A percentile compares a stretch with the other conserved stretches of the same genome.
phyloP scores from a whole-genome alignment of 2,329 filamentous ascomycete species.

The Nothophaeocryptopus gaeumannii region DNA sequence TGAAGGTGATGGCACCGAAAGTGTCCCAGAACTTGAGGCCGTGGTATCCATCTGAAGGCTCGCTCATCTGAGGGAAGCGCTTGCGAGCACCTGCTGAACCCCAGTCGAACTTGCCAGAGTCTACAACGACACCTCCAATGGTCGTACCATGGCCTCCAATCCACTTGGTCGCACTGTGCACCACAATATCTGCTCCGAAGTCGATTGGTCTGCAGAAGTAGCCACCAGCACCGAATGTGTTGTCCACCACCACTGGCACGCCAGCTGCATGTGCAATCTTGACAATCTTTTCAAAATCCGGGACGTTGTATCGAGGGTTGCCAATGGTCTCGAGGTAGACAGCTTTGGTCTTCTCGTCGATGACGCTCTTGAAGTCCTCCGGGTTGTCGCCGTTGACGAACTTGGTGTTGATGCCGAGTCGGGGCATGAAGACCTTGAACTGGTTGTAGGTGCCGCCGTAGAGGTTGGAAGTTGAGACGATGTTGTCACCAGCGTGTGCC shows the following conservation, averaged over 20 bases:
- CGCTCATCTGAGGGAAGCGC: conserved; percentile 88
- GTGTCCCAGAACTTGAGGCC: conserved; percentile 93
- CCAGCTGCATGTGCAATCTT: conserved; percentile 70
- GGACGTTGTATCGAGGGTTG: conserved; percentile 90
- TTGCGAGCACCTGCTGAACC: conserved; percentile 62
- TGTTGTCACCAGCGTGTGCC: conserved; percentile 88
- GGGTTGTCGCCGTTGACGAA: conserved; percentile 79
- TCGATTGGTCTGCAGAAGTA: conserved; percentile 85
- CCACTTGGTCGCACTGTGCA: conserved; percentile 95
- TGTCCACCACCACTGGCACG: conserved; percentile 69
- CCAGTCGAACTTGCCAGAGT: conserved; percentile 93
- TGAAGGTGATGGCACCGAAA: conserved; percentile 78
- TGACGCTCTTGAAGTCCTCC: conserved; percentile 74
- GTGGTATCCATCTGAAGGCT: conserved; percentile 86
- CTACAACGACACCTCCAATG: conserved; percentile 79
- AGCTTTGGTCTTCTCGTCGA: conserved; percentile 91
- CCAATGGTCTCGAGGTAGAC: conserved; percentile 90
- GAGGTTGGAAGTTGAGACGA: conserved; percentile 83
- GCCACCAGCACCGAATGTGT: conserved; percentile 91
- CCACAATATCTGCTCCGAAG: conserved; percentile 88
- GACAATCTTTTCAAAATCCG: conserved; percentile 82
- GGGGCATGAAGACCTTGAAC: conserved; percentile 84
- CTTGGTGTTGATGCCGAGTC: conserved; percentile 84
- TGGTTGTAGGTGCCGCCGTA: conserved; percentile 98
- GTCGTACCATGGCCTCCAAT: conserved; percentile 91